These are phyloP conservation scores for Acacia concinna DNA, from an alignment of 331 rosid species.

Conservation along the genomic window DNA sequence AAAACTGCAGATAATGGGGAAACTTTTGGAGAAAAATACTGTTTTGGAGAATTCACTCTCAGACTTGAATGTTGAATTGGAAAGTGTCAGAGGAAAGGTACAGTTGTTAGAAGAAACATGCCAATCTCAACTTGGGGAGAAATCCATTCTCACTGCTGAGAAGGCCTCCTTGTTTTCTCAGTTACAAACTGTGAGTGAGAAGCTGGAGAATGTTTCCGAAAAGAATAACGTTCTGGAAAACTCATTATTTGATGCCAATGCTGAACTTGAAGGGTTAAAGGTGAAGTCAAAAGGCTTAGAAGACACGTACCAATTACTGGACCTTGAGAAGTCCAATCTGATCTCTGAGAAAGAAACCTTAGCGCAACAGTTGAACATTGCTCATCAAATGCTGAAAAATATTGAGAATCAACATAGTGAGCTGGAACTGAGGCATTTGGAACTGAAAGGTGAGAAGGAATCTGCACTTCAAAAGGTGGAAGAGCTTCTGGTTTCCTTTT, in stretches of 20 bases:
- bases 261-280: conserved; percentile 79
- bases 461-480: conserved; percentile 62
- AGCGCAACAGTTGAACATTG: conserved; percentile 49
- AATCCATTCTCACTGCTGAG: conserved; percentile 67
- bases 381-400: conserved; percentile 57
- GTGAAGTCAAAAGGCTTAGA: conserved; percentile 59
- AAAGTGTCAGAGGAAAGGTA: conserved; percentile 61
- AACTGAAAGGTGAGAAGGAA: conserved; percentile 61
- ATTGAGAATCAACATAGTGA: conserved; percentile 50
- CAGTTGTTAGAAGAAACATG: conserved; percentile 67
- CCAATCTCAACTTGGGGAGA: conserved; percentile 63
- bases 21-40: conserved; percentile 70
- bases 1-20: conserved; percentile 67
- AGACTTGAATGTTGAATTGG: conserved; percentile 74
- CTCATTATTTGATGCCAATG: conserved; percentile 70
- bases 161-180: conserved; percentile 63
- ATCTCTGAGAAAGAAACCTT: conserved; percentile 60
- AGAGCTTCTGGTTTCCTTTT: conserved; percentile 64
- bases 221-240: conserved; percentile 65
- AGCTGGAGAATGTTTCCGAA: conserved; percentile 59
- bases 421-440: conserved; percentile 50
- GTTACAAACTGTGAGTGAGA: conserved; percentile 54
- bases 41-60: conserved; percentile 77
- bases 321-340: conserved; percentile 61
- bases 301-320: conserved; percentile 54